Evolutionary conservation across 202 grass and related monocot species (phyloP).

Genomic region (Panicum hallii): DNA sequence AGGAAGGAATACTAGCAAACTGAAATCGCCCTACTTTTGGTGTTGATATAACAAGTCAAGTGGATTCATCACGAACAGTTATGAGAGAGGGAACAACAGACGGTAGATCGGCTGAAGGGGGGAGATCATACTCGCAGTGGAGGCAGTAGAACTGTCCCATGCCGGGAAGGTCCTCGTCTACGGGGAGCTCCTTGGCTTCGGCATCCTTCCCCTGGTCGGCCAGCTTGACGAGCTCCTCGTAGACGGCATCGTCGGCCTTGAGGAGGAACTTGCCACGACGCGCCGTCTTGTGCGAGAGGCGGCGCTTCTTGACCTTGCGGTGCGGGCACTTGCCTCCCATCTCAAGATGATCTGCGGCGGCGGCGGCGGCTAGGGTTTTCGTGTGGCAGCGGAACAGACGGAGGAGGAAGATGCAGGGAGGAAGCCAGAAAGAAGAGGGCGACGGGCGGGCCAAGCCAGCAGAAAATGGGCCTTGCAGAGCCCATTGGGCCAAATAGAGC

Average conservation of each 20-base stretch:
- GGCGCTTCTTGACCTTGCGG: constrained; percentile 97
- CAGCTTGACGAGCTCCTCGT: constrained; percentile 77
- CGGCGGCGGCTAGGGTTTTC: constrained; percentile 45
- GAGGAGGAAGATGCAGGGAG: not conserved
- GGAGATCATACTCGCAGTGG: constrained; percentile 81
- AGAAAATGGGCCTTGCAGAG: not conserved
- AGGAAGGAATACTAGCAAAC: not conserved
- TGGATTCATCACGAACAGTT: not conserved
- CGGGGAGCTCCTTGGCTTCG: constrained; percentile 59
- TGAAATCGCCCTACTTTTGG: not conserved
- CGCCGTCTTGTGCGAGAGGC: constrained; percentile 75
- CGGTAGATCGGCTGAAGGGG: not conserved
- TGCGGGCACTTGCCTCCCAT: constrained; percentile 99
- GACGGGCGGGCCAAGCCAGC: not conserved
- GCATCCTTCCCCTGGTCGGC: constrained; percentile 57
- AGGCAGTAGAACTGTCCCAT: constrained; percentile 98
- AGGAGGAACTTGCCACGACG: constrained; percentile 94
- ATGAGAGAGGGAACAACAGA: not conserved
- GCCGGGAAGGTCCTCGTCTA: constrained; percentile 84
- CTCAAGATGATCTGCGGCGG: not conserved
- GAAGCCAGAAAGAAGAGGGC: not conserved
- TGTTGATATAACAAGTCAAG: not conserved
- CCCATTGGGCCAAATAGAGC: not conserved
- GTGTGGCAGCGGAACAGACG: not conserved
- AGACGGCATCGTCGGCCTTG: constrained; percentile 90